Evolutionary conservation across 2,329 filamentous ascomycete species (phyloP).

Genomic region (Talaromyces albobiverticillius): DNA sequence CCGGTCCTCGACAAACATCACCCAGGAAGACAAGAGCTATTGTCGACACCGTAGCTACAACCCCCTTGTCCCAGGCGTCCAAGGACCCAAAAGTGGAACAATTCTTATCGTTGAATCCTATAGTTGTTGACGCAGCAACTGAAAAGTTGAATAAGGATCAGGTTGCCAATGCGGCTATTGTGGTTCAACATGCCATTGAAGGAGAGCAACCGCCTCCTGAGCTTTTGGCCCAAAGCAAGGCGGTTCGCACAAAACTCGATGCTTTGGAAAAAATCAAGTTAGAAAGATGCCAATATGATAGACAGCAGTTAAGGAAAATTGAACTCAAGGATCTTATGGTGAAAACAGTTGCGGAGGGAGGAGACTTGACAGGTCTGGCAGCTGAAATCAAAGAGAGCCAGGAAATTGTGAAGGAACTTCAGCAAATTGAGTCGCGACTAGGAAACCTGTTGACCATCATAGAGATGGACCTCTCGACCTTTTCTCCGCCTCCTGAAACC

Average conservation of each 20-base stretch:
- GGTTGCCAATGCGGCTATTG: constrained; percentile 34
- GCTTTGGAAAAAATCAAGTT: constrained; percentile 34
- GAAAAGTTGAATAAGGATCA: constrained; percentile 28
- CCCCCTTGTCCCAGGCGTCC: constrained; percentile 18
- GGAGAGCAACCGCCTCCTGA: constrained; percentile 30
- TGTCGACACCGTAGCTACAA: constrained; percentile 1
- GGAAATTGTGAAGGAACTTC: constrained; percentile 30
- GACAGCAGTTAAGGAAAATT: constrained; percentile 29
- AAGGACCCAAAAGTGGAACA: constrained; percentile 25
- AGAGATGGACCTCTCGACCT: constrained; percentile 24
- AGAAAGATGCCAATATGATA: constrained; percentile 26
- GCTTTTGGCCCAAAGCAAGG: constrained; percentile 34
- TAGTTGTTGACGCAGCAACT: constrained; percentile 26
- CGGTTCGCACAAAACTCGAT: constrained; percentile 34
- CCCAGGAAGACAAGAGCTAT: not conserved
- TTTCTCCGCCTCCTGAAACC: not conserved
- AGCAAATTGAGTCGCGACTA: constrained; percentile 34
- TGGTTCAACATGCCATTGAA: constrained; percentile 37
- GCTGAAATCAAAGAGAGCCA: constrained; percentile 33
- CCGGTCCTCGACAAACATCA: not conserved
- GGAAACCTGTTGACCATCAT: constrained; percentile 29
- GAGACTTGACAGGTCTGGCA: constrained; percentile 28
- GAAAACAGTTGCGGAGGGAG: constrained; percentile 32
- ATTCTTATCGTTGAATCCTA: constrained; percentile 30
- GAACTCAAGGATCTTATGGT: constrained; percentile 36